Evolutionary conservation across 306 rosid species (phyloP).

Genomic region (Vigna mungo): DNA sequence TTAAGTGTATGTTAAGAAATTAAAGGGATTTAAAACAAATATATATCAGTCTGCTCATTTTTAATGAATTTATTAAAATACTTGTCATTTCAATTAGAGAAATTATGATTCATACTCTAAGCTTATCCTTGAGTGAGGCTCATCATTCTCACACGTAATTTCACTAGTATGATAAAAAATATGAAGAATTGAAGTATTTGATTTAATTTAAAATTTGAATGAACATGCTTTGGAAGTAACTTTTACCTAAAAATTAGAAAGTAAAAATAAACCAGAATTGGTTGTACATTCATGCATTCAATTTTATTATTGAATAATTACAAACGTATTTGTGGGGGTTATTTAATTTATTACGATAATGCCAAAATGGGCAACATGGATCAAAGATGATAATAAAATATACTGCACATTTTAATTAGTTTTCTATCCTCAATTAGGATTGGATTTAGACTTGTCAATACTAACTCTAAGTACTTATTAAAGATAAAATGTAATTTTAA

Average conservation of each 20-base stretch:
- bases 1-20: no score
- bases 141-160: not conserved
- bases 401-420: no score
- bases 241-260: not conserved
- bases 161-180: not conserved
- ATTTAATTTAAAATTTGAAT: not conserved
- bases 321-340: not conserved
- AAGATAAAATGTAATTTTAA: no score
- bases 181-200: not conserved
- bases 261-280: not conserved
- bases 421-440: no score
- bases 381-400: constrained; percentile 4
- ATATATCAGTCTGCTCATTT: no score
- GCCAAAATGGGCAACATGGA: not conserved
- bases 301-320: not conserved
- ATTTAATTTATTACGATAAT: not conserved
- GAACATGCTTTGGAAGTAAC: not conserved
- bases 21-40: no score
- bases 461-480: no score
- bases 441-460: no score
- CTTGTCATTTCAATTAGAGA: no score
- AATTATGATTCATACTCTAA: no score
- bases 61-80: no score
- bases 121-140: not conserved
- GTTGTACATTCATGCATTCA: not conserved